phyloP scores from a whole-genome alignment of 345 rosid species.

The Eucalyptus guilfoylei region DNA sequence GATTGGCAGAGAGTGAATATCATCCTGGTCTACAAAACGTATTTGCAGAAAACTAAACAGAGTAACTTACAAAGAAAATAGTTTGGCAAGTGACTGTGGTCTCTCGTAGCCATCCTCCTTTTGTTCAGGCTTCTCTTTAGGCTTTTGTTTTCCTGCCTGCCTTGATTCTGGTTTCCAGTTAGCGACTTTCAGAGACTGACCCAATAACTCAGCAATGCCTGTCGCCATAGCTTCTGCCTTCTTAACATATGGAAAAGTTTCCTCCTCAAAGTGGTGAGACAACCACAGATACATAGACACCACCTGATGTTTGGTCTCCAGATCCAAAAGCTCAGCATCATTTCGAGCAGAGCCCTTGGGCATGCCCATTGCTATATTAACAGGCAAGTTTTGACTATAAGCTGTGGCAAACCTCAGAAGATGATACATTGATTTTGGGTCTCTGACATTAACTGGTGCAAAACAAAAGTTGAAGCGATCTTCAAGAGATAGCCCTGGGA shows the following conservation, averaged over 20 bases:
- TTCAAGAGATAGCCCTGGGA: conserved; percentile 57
- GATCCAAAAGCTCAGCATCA: conserved; percentile 70
- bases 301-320: conserved; percentile 82
- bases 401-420: conserved; percentile 62
- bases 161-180: conserved; percentile 74
- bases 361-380: conserved; percentile 81
- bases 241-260: conserved; percentile 62
- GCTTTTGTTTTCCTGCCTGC: conserved; percentile 23
- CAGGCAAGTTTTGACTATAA: conserved; percentile 59
- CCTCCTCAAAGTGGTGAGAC: conserved; percentile 67
- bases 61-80: conserved; percentile 23
- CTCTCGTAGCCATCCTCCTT: conserved; percentile 41
- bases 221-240: conserved; percentile 80
- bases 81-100: conserved; percentile 45
- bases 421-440: conserved; percentile 89
- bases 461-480: conserved; percentile 94
- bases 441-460: conserved; percentile 86
- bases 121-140: conserved; percentile 16
- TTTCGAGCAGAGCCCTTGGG: conserved; percentile 79
- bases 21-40: not conserved
- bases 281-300: conserved; percentile 90
- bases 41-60: not conserved
- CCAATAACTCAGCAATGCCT: conserved; percentile 67
- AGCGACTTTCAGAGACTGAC: conserved; percentile 61
- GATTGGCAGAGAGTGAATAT: not conserved